Percentiles rank a stretch among this genome's conserved stretches.
Conservation (phyloP, 2,329 filamentous ascomycete species). For the Penicillium brevicompactum region DNA sequence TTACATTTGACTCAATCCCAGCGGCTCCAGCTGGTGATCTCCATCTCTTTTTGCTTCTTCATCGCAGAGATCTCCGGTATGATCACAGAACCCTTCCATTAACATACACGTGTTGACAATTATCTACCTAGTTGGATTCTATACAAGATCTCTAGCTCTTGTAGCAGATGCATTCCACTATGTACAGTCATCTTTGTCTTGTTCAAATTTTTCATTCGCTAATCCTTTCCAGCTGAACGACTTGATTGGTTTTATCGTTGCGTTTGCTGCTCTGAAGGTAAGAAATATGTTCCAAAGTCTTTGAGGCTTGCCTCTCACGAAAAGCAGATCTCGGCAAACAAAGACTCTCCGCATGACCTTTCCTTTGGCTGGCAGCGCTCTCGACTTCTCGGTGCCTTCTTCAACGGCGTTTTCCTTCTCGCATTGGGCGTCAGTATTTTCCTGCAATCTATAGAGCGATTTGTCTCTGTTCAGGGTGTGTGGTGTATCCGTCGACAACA, state of each 20-base stretch:
- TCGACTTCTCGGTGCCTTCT: conserved; percentile 71
- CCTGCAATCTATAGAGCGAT: conserved; percentile 70
- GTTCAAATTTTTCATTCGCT: conserved; percentile 58
- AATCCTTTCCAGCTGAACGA: conserved; percentile 68
- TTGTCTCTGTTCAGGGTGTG: conserved; percentile 3
- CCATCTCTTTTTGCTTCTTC: conserved; percentile 22
- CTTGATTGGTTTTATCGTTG: conserved; percentile 67
- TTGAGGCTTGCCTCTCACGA: neutral
- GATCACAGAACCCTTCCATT: conserved; percentile 38
- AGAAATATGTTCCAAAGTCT: accelerated
- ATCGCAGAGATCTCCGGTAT: conserved; percentile 20
- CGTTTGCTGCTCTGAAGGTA: conserved; percentile 62
- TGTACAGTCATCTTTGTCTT: neutral
- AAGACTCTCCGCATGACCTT: conserved; percentile 58
- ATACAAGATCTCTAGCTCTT: neutral
- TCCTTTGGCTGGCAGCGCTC: conserved; percentile 74
- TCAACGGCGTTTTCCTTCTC: conserved; percentile 73
- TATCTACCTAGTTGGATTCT: neutral
- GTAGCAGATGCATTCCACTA: neutral
- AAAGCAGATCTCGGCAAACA: conserved; percentile 58
- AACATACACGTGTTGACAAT: neutral
- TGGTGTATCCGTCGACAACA: neutral
- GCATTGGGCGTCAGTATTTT: conserved; percentile 70
- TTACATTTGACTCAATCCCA: neutral
- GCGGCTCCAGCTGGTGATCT: neutral